Conservation (phyloP, 31 red algal species). For the Endocladia muricata region DNA sequence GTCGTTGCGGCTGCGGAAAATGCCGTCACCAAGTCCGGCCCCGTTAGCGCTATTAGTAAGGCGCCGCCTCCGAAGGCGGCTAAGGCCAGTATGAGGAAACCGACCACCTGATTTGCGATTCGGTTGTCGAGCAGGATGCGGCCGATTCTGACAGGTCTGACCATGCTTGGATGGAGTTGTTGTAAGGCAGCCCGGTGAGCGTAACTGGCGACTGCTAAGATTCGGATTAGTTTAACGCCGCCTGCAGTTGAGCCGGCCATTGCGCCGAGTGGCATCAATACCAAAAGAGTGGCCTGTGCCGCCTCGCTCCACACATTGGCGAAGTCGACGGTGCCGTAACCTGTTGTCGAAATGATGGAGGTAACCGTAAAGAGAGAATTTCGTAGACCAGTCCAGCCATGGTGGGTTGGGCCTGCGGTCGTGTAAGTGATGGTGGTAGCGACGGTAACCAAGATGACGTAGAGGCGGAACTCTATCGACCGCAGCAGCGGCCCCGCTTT, state of each 20-base stretch:
- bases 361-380: background rate
- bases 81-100: background rate
- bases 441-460: background rate
- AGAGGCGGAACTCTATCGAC: background rate
- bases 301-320: background rate
- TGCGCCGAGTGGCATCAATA: background rate
- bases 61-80: background rate
- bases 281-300: background rate
- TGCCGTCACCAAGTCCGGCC: background rate
- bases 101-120: background rate
- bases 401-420: background rate
- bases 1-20: background rate
- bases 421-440: background rate
- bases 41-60: background rate
- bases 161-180: background rate
- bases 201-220: background rate
- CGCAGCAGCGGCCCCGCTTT: background rate
- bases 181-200: background rate
- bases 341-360: conserved; percentile 1
- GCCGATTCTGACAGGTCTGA: background rate
- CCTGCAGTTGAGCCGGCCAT: background rate
- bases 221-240: background rate
- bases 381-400: background rate
- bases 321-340: background rate
- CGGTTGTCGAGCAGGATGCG: background rate